Evolutionary conservation across 805 yeast species (phyloP).

Genomic region (Candida maltosa): DNA sequence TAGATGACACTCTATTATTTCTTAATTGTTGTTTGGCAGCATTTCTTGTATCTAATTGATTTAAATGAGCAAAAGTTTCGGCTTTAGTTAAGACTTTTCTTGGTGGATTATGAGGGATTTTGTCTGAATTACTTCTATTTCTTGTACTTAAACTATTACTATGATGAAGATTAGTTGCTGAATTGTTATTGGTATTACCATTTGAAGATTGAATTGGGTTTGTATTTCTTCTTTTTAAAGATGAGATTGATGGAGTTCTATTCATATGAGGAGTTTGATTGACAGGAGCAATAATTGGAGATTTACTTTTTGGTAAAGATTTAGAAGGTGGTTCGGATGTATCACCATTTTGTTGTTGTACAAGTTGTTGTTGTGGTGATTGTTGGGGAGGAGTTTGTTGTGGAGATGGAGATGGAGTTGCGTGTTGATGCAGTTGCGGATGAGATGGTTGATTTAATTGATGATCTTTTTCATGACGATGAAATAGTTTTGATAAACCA

Average conservation of each 20-base stretch:
- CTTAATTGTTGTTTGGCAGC: constrained; percentile 16
- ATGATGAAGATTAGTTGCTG: neutral
- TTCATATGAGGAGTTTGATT: too few species aligned
- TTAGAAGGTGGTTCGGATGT: constrained; percentile 1
- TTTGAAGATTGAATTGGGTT: too few species aligned
- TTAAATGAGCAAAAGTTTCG: constrained; percentile 37
- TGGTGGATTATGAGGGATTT: neutral
- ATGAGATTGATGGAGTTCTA: constrained; percentile 17
- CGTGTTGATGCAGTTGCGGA: too few species aligned
- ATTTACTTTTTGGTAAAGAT: too few species aligned
- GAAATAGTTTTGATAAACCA: constrained; percentile 19
- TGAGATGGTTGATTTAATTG: too few species aligned
- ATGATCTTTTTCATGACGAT: constrained; percentile 11
- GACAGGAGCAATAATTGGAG: too few species aligned
- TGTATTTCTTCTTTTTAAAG: constrained; percentile 17
- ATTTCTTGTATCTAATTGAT: constrained; percentile 27
- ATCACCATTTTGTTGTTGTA: neutral
- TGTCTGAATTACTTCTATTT: constrained; percentile 6
- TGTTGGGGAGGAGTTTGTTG: too few species aligned
- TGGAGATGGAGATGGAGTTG: too few species aligned
- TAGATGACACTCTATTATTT: constrained; percentile 9
- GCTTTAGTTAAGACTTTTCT: constrained; percentile 20
- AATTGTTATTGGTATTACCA: too few species aligned
- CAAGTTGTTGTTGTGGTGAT: too few species aligned
- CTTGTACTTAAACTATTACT: constrained; percentile 4